Percentiles rank a stretch among this genome's conserved stretches.
phyloP scores from a whole-genome alignment of 2,329 filamentous ascomycete species.

The Penicillium brasilianum region DNA sequence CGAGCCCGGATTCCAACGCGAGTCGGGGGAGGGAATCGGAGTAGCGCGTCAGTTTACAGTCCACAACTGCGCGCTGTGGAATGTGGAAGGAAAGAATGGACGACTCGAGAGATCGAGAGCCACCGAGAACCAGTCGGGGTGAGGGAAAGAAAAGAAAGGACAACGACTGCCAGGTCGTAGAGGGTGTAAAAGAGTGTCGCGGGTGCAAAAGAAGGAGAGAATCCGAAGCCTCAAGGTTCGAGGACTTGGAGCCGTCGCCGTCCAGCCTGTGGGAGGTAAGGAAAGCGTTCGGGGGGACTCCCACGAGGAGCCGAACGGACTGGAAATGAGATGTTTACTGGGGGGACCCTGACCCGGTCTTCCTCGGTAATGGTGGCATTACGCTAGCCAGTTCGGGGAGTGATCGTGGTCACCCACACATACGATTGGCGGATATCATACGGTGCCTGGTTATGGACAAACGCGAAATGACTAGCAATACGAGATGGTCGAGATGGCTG shows the following conservation, averaged over 20 bases:
- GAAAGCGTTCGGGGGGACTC: neutral
- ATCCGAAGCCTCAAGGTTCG: neutral
- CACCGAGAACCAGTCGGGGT: slow-evolving; percentile 25
- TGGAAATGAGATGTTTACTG: slow-evolving; percentile 15
- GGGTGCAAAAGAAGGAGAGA: slow-evolving; percentile 7
- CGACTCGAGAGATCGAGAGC: slow-evolving; percentile 28
- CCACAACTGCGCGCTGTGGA: slow-evolving; percentile 23
- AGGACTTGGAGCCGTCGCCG: neutral
- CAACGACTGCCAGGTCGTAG: slow-evolving; percentile 34
- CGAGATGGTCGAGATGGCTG: neutral
- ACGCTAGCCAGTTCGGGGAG: slow-evolving; percentile 12
- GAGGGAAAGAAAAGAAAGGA: slow-evolving; percentile 29
- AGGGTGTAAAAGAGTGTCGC: slow-evolving; percentile 3
- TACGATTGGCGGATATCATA: slow-evolving; percentile 16
- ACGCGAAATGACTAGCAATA: slow-evolving; percentile 12
- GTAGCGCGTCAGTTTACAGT: slow-evolving; percentile 23
- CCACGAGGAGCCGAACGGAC: slow-evolving; percentile 11
- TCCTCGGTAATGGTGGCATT: neutral
- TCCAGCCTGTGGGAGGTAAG: neutral
- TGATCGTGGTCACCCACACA: neutral
- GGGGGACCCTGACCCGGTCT: slow-evolving; percentile 20
- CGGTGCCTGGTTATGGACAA: slow-evolving; percentile 23
- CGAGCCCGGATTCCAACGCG: slow-evolving; percentile 28
- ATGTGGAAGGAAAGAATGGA: slow-evolving; percentile 37
- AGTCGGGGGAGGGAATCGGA: slow-evolving; percentile 13